These are phyloP conservation scores for Linderina pennispora DNA, from an alignment of 192 early-diverging fungal species.

Conservation along the genomic window DNA sequence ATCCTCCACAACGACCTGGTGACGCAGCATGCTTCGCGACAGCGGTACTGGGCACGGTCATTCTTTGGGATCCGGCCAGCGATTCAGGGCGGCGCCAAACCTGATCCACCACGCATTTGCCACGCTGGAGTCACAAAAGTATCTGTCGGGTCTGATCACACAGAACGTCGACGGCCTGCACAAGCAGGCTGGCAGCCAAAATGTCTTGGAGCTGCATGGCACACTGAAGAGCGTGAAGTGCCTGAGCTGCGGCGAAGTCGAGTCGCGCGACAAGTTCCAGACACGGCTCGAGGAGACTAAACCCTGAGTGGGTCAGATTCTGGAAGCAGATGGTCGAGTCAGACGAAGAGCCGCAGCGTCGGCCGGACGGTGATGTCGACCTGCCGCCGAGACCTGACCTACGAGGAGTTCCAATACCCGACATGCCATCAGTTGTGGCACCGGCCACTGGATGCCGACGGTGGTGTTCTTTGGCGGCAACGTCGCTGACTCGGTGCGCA, in stretches of 20 bases:
- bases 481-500: slow-evolving; percentile 51
- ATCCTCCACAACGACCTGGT: slow-evolving; percentile 75
- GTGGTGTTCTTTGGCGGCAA: slow-evolving; percentile 93
- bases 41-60: slow-evolving; percentile 89
- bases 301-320: slow-evolving; percentile 59
- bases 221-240: slow-evolving; percentile 70
- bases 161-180: slow-evolving; percentile 93
- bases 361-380: slow-evolving; percentile 84
- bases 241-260: slow-evolving; percentile 54
- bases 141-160: slow-evolving; percentile 63
- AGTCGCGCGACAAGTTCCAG: slow-evolving; percentile 61
- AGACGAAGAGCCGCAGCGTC: slow-evolving; percentile 48
- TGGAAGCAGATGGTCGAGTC: slow-evolving; percentile 28
- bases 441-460: slow-evolving; percentile 62
- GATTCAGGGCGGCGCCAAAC: slow-evolving; percentile 64
- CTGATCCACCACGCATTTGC: slow-evolving; percentile 59
- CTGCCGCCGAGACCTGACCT: slow-evolving; percentile 49
- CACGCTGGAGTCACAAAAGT: slow-evolving; percentile 40
- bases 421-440: slow-evolving; percentile 57
- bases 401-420: slow-evolving; percentile 67
- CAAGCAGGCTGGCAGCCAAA: slow-evolving; percentile 48
- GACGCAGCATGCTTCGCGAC: slow-evolving; percentile 51
- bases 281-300: slow-evolving; percentile 53
- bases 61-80: slow-evolving; percentile 77
- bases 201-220: slow-evolving; percentile 83